These are phyloP conservation scores for Linderina pennispora DNA, from an alignment of 192 early-diverging fungal species.

Conservation along the genomic window DNA sequence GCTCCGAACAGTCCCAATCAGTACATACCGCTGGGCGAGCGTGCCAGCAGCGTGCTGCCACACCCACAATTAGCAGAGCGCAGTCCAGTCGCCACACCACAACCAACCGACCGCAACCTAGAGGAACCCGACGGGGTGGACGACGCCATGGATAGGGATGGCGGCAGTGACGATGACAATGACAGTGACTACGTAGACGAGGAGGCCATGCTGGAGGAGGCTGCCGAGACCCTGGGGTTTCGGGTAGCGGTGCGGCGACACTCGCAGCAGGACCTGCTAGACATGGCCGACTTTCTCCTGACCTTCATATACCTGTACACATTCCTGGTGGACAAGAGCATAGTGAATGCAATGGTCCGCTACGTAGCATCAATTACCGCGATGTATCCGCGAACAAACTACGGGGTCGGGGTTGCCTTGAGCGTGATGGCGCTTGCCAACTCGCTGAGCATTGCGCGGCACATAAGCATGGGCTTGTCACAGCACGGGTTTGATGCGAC, in stretches of 20 bases:
- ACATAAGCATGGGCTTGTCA: background rate
- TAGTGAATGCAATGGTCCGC: background rate
- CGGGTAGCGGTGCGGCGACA: background rate
- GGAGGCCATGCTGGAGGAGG: background rate
- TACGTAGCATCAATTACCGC: background rate
- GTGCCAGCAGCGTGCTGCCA: too few species aligned
- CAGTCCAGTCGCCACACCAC: too few species aligned
- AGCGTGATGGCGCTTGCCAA: background rate
- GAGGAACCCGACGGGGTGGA: too few species aligned
- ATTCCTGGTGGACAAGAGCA: background rate
- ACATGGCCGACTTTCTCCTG: background rate
- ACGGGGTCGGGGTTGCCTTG: background rate
- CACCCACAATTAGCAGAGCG: too few species aligned
- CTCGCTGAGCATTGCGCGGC: background rate
- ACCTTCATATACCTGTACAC: background rate
- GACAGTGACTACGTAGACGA: background rate
- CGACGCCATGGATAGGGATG: background rate
- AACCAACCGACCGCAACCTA: too few species aligned
- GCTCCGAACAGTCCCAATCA: too few species aligned
- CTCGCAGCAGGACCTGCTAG: background rate
- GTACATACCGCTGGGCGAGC: too few species aligned
- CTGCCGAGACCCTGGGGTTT: background rate
- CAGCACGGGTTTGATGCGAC: too few species aligned
- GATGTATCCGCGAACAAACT: too few species aligned
- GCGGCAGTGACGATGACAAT: background rate